Percentiles rank a stretch among this genome's conserved stretches.
Conservation (phyloP, 306 rosid species). For the Dalbergia oliveri region DNA sequence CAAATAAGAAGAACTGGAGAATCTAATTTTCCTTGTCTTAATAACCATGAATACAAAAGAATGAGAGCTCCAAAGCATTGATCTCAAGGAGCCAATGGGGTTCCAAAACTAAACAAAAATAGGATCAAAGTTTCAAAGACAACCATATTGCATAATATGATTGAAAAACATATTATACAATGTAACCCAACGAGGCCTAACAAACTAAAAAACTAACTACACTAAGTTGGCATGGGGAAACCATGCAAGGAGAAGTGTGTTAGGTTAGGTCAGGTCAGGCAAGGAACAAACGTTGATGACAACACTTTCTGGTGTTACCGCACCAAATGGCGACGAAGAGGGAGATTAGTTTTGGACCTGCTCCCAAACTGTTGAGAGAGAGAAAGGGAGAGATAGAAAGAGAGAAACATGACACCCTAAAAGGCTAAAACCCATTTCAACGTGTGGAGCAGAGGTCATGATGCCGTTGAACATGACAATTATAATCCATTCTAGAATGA, state of each 20-base stretch:
- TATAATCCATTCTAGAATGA: constrained; percentile 32
- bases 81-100: constrained; percentile 30
- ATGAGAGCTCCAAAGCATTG: not conserved
- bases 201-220: constrained; percentile 15
- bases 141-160: constrained; percentile 25
- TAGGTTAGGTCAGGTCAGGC: constrained; percentile 25
- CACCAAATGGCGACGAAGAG: constrained; percentile 47
- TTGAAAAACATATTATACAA: too few species aligned
- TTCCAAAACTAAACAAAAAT: constrained; percentile 9
- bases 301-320: constrained; percentile 52
- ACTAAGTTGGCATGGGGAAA: constrained; percentile 2
- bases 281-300: constrained; percentile 46
- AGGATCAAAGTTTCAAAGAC: constrained; percentile 11
- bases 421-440: constrained; percentile 18
- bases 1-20: constrained; percentile 7
- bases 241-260: constrained; percentile 40
- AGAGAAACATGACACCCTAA: constrained; percentile 15
- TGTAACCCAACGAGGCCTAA: constrained; percentile 24
- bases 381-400: constrained; percentile 27
- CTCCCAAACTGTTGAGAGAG: not conserved
- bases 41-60: not conserved
- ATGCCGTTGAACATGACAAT: constrained; percentile 41
- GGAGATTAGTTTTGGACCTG: constrained; percentile 33
- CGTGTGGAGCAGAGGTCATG: constrained; percentile 44
- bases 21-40: not conserved